Evolutionary conservation across 2,329 filamentous ascomycete species (phyloP).

Genomic region (Conoideocrella luteorostrata): DNA sequence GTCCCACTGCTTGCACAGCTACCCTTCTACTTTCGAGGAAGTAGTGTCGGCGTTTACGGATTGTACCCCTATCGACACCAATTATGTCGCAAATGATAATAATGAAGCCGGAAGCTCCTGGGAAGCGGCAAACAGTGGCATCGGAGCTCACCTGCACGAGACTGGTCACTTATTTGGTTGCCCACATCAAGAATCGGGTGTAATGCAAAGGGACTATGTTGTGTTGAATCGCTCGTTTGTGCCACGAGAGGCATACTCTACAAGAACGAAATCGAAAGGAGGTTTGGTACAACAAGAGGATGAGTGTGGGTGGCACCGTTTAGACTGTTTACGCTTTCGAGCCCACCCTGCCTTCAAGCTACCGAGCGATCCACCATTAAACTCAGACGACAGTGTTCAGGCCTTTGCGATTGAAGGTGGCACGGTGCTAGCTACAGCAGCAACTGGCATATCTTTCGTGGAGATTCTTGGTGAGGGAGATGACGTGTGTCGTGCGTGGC

Average conservation of each 20-base stretch:
- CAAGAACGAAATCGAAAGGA: slow-evolving; percentile 77
- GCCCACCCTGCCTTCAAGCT: slow-evolving; percentile 85
- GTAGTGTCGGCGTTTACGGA: slow-evolving; percentile 84
- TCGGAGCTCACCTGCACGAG: slow-evolving; percentile 88
- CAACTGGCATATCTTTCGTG: slow-evolving; percentile 76
- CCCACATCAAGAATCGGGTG: slow-evolving; percentile 80
- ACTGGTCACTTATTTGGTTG: slow-evolving; percentile 86
- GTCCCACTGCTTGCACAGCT: slow-evolving; percentile 86
- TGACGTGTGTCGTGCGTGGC: slow-evolving; percentile 70
- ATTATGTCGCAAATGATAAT: slow-evolving; percentile 75
- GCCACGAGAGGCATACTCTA: slow-evolving; percentile 76
- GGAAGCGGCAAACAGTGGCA: slow-evolving; percentile 92
- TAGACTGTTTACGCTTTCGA: slow-evolving; percentile 83
- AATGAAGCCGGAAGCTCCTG: slow-evolving; percentile 84
- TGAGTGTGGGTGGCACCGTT: slow-evolving; percentile 85
- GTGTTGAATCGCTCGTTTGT: slow-evolving; percentile 78
- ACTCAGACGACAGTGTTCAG: slow-evolving; percentile 70
- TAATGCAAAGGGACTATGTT: slow-evolving; percentile 88
- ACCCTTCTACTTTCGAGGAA: slow-evolving; percentile 83
- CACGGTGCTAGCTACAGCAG: slow-evolving; percentile 68
- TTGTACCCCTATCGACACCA: slow-evolving; percentile 80
- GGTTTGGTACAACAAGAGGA: slow-evolving; percentile 68
- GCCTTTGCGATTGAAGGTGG: slow-evolving; percentile 78
- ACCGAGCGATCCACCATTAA: slow-evolving; percentile 62
- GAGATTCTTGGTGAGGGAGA: slow-evolving; percentile 80